Base-by-base conservation (phyloP, 2,329 filamentous ascomycete genomes). In the Cytospora schulzeri region DNA sequence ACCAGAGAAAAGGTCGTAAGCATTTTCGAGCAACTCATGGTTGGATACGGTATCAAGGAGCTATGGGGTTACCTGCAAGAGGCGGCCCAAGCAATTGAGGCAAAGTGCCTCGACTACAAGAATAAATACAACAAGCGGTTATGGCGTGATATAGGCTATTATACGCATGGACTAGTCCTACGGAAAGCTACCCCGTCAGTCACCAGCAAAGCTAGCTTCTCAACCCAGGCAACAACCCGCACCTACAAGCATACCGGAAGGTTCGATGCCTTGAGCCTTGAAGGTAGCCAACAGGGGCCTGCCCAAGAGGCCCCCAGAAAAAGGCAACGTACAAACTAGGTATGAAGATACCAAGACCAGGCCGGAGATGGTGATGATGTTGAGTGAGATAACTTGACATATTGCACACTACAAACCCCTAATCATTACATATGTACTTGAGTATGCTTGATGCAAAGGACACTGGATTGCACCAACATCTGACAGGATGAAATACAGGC, bases 31-130 rank as follows among this genome's bases (percentile, higher is more conserved):
- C 35, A 64, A 19, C 50, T 60, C 50, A 51, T 64, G 28, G 57
- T 60, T 17, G 56, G 57, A n/a, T 54, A 59, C n/a, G 60, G 59
- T 15, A 53, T 61, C 53, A 52, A 35, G 22, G 26, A 61, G 28
- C 59, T 61, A 17, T 28, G 50, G 26, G 35, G 35, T 12, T 14
- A 55, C 33, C 14, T 61, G n/a, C 51, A 41, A 22, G 22, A 50
- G 19, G 59, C 59, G 26, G 53, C 53, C n/a, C 35, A 4, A 28
- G 28, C 28, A 24, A 48, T 61, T 28, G 35, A 41, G 11, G 28
- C n/a, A 9, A 61, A 61, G 22, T 56, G 45, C n/a, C 7, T 48
- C 11, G 24, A 31, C 3, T 33, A 15, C 14, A 29, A 55, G 41
- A 24, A 33, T 6, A 48, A 29, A 15, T 17, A 53, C 35, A 19